Percentiles rank a stretch among this genome's conserved stretches.
phyloP scores from a whole-genome alignment of 2,329 filamentous ascomycete species.

The Fusarium mangiferae region DNA sequence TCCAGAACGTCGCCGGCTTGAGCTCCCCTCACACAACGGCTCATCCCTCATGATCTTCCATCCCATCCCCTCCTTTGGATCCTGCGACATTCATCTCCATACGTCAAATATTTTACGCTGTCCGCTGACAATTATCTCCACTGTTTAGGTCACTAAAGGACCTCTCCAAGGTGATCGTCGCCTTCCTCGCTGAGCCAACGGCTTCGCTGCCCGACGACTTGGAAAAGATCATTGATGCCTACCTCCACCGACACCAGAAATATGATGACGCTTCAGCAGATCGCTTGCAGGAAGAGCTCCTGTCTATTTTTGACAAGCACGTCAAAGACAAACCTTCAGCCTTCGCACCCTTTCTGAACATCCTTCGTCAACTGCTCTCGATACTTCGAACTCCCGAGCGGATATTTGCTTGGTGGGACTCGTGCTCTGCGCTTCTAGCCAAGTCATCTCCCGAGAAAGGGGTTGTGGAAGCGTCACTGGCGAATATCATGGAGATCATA shows the following conservation, averaged over 20 bases:
- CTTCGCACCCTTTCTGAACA: slow-evolving; percentile 74
- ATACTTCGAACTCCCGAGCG: slow-evolving; percentile 71
- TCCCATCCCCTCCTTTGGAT: slow-evolving; percentile 24
- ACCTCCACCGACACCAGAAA: slow-evolving; percentile 73
- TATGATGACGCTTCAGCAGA: slow-evolving; percentile 76
- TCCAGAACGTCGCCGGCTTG: slow-evolving; percentile 1
- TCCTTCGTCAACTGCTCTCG: slow-evolving; percentile 72
- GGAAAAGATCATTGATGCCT: slow-evolving; percentile 69
- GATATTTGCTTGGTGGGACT: slow-evolving; percentile 77
- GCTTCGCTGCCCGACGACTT: slow-evolving; percentile 76
- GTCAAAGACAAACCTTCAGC: slow-evolving; percentile 67
- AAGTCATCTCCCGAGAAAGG: slow-evolving; percentile 70
- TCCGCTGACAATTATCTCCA: slow-evolving; percentile 37
- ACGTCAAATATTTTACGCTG: neutral
- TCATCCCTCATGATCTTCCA: slow-evolving; percentile 25
- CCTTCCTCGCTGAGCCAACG: slow-evolving; percentile 59
- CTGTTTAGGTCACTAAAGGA: slow-evolving; percentile 66
- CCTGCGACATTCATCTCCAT: slow-evolving; percentile 20
- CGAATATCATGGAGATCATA: slow-evolving; percentile 72
- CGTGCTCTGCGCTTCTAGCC: slow-evolving; percentile 50
- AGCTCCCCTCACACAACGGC: slow-evolving; percentile 21
- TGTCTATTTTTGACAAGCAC: slow-evolving; percentile 72
- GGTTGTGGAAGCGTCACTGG: slow-evolving; percentile 71
- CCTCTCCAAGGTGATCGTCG: slow-evolving; percentile 66
- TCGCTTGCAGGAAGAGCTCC: slow-evolving; percentile 77